Base-by-base conservation (phyloP, 2,329 filamentous ascomycete species). In the Verticillium dahliae region DNA sequence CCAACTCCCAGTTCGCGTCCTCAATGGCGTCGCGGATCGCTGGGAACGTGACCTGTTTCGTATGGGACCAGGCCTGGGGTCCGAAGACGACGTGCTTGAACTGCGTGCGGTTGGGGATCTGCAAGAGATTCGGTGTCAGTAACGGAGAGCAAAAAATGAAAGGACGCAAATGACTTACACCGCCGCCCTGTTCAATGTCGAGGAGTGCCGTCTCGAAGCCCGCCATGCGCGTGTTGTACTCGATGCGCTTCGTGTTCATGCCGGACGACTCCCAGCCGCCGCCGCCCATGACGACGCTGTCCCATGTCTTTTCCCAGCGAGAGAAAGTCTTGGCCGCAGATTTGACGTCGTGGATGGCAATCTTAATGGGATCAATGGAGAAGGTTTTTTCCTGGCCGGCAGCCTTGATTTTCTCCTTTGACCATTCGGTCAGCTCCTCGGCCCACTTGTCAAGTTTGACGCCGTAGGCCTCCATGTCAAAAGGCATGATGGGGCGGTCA, bases 1-100 rank as follows among this genome's bases (percentile, higher is more conserved):
- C 90, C 13, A 84, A 73, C 1, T 76, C 78, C 90, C 89, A 93
- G 68, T 96, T 85, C 33, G 84, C 83, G 4, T 80, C 83, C 64
- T 90, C 85, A 50, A 97, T 80, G 9, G 89, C 87, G 69, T 97
- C 93, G 61, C 91, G 83, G 61, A 97, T 90, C n/a, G 88, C 89
- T 0, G 94, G 94, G 76, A 77, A 77, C 5, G 63, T 62, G 63
- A 71, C 65, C 45, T 60, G 59, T 31, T 89, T 84, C 66, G 88
- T 84, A 41, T 83, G 85, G 38, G 87, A 88, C 89, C 91, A 93
- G 2, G 85, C 79, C 69, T 91, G 85, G 0, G 95, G 95, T 1
- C 90, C 94, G 72, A 93, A 96, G 61, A 99, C 78, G 70, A 96
- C 84, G 75, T 97, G 95, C 74, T 96, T 97, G 81, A 92, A 99